phyloP scores from a whole-genome alignment of 1,139 yeast genomes.

The Zygosaccharomyces pseudobailii region DNA sequence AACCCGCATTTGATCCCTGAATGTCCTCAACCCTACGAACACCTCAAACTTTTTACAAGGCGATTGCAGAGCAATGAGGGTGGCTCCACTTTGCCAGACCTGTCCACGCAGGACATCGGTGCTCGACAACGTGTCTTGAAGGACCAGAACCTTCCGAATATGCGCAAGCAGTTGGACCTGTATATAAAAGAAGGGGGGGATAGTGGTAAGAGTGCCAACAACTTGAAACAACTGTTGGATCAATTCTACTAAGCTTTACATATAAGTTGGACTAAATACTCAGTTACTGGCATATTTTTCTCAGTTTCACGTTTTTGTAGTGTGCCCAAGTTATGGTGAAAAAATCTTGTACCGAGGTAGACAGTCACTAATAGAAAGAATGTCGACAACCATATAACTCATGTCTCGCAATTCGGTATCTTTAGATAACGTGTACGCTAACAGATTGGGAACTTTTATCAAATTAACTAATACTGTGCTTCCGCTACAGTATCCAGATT shows the following conservation, averaged over 20 bases:
- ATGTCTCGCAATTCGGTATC: conserved; percentile 23
- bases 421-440: conserved; percentile 27
- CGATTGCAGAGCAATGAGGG: conserved; percentile 31
- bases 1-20: conserved; percentile 50
- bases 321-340: not conserved
- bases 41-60: conserved; percentile 49
- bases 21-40: conserved; percentile 56
- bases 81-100: conserved; percentile 14
- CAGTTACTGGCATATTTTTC: not conserved
- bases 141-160: conserved; percentile 48
- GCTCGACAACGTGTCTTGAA: conserved; percentile 56
- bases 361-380: not conserved
- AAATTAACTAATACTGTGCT: conserved; percentile 13
- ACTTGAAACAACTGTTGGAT: conserved; percentile 24
- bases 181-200: conserved; percentile 72
- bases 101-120: conserved; percentile 37
- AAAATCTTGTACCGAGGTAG: not conserved
- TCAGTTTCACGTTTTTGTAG: not conserved
- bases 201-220: conserved; percentile 55
- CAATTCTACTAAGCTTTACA: not conserved
- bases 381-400: not conserved
- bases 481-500: conserved; percentile 17
- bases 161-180: conserved; percentile 48
- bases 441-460: conserved; percentile 23
- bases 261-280: not conserved